Evolutionary conservation across 2,329 filamentous ascomycete genomes (phyloP).

Genomic region (Purpureocillium lavendulum): DNA sequence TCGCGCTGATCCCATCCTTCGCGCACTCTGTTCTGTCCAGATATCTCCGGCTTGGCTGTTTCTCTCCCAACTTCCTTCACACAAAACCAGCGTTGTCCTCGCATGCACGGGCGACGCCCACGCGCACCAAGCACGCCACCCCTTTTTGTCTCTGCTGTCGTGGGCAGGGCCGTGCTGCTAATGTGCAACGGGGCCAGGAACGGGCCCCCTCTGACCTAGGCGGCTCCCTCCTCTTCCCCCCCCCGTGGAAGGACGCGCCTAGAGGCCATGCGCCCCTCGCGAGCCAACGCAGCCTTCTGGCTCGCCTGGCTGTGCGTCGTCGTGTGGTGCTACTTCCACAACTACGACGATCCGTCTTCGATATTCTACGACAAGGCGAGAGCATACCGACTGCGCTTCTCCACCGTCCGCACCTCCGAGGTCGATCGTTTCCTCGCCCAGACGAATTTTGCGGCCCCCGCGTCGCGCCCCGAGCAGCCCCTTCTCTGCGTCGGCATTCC

Average conservation of each 20-base stretch:
- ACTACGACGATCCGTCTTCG: constrained; percentile 25
- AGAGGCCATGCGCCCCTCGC: constrained; percentile 15
- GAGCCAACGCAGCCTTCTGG: constrained; percentile 22
- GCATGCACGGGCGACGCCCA: too few relatives aligned
- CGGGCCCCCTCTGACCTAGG: not conserved
- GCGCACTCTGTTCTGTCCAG: too few relatives aligned
- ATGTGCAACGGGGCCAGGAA: too few relatives aligned
- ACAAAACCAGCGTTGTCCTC: too few relatives aligned
- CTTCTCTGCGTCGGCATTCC: constrained; percentile 25
- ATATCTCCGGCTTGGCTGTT: too few relatives aligned
- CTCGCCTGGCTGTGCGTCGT: constrained; percentile 17
- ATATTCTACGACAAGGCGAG: constrained; percentile 20
- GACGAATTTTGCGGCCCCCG: not conserved
- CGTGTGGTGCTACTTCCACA: constrained; percentile 18
- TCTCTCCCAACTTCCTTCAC: too few relatives aligned
- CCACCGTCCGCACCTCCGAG: constrained; percentile 14
- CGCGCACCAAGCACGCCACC: too few relatives aligned
- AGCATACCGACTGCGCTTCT: constrained; percentile 20
- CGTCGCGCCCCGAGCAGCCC: not conserved
- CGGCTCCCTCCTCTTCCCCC: not conserved
- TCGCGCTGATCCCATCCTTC: too few relatives aligned
- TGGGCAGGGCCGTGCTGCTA: too few relatives aligned
- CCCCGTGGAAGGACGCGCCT: too few relatives aligned
- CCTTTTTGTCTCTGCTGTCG: too few relatives aligned
- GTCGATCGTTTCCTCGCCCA: constrained; percentile 16